A percentile compares a stretch with the other conserved stretches of the same genome.
Conservation (phyloP, 805 yeast species). For the Starmerella stigmatis region DNA sequence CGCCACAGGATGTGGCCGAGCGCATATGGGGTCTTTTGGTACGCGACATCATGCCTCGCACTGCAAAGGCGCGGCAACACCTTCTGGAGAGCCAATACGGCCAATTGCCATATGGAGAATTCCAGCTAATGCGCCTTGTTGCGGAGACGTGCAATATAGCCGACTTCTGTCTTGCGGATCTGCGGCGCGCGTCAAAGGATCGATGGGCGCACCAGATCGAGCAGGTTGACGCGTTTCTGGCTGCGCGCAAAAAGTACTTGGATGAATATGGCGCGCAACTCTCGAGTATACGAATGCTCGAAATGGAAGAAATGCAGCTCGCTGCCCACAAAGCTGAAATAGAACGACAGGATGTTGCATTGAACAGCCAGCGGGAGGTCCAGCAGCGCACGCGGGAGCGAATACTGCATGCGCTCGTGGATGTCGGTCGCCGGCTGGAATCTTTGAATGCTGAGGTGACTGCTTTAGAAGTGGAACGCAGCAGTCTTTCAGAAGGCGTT, state of each 20-base stretch:
- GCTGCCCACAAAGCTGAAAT: neutral
- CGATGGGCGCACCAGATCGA: slow-evolving; percentile 9
- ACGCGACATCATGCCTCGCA: neutral
- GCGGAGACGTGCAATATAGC: slow-evolving; percentile 9
- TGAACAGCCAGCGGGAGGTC: neutral
- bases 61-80: neutral
- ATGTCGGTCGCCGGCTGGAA: neutral
- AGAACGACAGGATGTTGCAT: neutral
- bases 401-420: neutral
- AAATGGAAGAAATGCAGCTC: neutral
- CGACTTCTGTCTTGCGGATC: slow-evolving; percentile 9
- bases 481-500: neutral
- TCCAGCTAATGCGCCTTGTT: neutral
- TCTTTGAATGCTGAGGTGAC: neutral
- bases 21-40: slow-evolving; percentile 2
- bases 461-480: neutral
- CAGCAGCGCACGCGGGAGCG: neutral
- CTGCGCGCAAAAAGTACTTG: neutral
- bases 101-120: neutral
- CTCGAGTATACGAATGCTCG: neutral
- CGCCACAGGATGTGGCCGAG: slow-evolving; percentile 1
- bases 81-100: neutral
- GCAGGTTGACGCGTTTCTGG: slow-evolving; percentile 7
- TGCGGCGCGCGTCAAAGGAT: neutral
- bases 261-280: neutral